Evolutionary conservation across 331 rosid species (phyloP).

Genomic region (Acacia pycnantha): DNA sequence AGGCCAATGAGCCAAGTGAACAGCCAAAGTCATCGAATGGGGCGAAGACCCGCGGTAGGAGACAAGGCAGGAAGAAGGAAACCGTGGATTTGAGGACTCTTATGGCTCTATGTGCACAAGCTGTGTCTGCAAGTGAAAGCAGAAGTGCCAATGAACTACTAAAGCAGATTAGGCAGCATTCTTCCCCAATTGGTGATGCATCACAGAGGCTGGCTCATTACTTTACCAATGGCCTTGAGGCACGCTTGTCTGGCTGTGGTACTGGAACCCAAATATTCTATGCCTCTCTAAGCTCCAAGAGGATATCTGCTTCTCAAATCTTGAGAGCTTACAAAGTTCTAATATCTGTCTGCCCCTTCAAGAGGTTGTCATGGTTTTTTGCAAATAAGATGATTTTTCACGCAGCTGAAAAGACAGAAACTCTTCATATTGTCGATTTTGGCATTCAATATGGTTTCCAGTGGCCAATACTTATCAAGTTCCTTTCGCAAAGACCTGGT

Average conservation of each 20-base stretch:
- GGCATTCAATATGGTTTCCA: constrained; percentile 78
- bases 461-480: constrained; percentile 68
- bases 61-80: constrained; percentile 45
- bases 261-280: neutral
- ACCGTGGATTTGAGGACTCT: constrained; percentile 62
- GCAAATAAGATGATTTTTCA: constrained; percentile 33
- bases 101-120: constrained; percentile 59
- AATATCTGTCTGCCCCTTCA: constrained; percentile 26
- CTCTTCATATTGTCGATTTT: constrained; percentile 59
- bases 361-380: constrained; percentile 33
- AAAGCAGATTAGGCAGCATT: constrained; percentile 42
- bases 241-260: constrained; percentile 38
- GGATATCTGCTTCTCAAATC: constrained; percentile 29
- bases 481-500: constrained; percentile 47
- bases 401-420: constrained; percentile 37
- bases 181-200: constrained; percentile 38
- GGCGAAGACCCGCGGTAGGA: constrained; percentile 26
- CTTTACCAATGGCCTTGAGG: constrained; percentile 46
- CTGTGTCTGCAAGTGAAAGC: constrained; percentile 56
- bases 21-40: constrained; percentile 10
- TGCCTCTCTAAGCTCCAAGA: constrained; percentile 19
- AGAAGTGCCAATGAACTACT: constrained; percentile 54
- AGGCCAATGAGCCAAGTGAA: neutral
- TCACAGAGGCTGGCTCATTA: constrained; percentile 42
- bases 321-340: constrained; percentile 36